phyloP scores from a whole-genome alignment of 1,139 yeast species.

The Protomyces macrosporus region DNA sequence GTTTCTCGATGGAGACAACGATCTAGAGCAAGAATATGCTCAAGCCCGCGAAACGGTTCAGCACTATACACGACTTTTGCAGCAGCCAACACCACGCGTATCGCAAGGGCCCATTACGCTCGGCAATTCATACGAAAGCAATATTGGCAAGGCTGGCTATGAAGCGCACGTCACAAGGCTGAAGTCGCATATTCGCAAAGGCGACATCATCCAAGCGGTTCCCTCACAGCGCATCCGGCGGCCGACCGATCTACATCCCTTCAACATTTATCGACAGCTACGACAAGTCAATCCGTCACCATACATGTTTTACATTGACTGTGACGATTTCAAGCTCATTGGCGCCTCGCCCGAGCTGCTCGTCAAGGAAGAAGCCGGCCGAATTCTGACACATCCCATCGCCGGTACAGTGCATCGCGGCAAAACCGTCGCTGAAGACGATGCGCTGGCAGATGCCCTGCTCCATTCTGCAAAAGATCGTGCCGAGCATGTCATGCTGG shows the following conservation, averaged over 20 bases:
- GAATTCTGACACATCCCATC: slow-evolving; percentile 88
- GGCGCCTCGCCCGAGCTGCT: slow-evolving; percentile 96
- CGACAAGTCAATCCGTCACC: slow-evolving; percentile 97
- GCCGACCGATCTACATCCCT: slow-evolving; percentile 91
- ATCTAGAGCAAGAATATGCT: slow-evolving; percentile 49
- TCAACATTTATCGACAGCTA: slow-evolving; percentile 88
- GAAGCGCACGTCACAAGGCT: slow-evolving; percentile 69
- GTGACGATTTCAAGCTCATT: slow-evolving; percentile 78
- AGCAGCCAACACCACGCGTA: slow-evolving; percentile 48
- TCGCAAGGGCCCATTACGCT: slow-evolving; percentile 63
- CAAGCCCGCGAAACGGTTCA: slow-evolving; percentile 55
- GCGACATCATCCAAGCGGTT: slow-evolving; percentile 95
- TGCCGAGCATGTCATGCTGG: slow-evolving; percentile 98
- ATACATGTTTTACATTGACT: slow-evolving; percentile 86
- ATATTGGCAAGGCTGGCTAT: slow-evolving; percentile 90
- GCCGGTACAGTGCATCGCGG: slow-evolving; percentile 96
- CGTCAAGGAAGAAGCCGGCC: slow-evolving; percentile 70
- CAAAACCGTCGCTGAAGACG: slow-evolving; percentile 84
- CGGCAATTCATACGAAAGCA: slow-evolving; percentile 67
- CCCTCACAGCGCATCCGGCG: slow-evolving; percentile 95
- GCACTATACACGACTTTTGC: slow-evolving; percentile 51
- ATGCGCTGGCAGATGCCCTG: slow-evolving; percentile 66
- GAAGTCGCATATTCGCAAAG: slow-evolving; percentile 75
- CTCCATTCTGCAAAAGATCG: slow-evolving; percentile 81
- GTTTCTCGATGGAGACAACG: slow-evolving; percentile 38